These are phyloP conservation scores for Suillus variegatus DNA, from an alignment of 768 basidiomycete species.

Conservation along the genomic window DNA sequence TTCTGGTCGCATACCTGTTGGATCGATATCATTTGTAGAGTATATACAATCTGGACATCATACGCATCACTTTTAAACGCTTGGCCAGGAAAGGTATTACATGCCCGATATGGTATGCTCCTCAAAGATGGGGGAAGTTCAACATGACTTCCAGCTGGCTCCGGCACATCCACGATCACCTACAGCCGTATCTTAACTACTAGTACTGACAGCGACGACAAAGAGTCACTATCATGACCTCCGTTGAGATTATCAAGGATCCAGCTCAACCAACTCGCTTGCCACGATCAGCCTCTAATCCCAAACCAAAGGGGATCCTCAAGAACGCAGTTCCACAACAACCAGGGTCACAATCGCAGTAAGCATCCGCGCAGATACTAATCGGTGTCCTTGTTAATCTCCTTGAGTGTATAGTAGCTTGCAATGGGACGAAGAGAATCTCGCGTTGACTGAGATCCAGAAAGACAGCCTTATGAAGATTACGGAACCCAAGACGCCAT, in stretches of 20 bases:
- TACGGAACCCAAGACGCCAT: constrained; percentile 96
- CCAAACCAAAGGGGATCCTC: constrained; percentile 85
- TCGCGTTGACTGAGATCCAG: constrained; percentile 88
- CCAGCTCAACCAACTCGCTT: constrained; percentile 48
- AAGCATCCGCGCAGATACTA: constrained; percentile 26
- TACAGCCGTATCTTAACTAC: background rate
- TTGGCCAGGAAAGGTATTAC: constrained; percentile 23
- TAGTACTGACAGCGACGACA: background rate
- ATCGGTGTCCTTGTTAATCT: background rate
- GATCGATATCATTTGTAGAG: constrained; percentile 10
- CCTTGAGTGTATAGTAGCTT: constrained; percentile 50
- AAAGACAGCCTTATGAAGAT: constrained; percentile 99
- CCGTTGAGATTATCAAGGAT: constrained; percentile 37
- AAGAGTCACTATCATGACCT: constrained; percentile 21
- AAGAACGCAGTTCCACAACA: constrained; percentile 72
- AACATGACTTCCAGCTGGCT: constrained; percentile 4
- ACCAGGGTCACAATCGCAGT: constrained; percentile 50
- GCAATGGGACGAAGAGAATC: constrained; percentile 95
- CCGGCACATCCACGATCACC: background rate
- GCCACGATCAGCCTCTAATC: constrained; percentile 63
- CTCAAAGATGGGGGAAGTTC: constrained; percentile 3
- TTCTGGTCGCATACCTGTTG: background rate
- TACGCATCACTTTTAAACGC: background rate
- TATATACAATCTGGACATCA: constrained; percentile 7
- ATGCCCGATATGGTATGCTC: constrained; percentile 14